A percentile compares a stretch with the other conserved stretches of the same genome.
Evolutionary conservation across 192 early-diverging fungal genomes (phyloP).

Genomic region (Entomortierella beljakovae): DNA sequence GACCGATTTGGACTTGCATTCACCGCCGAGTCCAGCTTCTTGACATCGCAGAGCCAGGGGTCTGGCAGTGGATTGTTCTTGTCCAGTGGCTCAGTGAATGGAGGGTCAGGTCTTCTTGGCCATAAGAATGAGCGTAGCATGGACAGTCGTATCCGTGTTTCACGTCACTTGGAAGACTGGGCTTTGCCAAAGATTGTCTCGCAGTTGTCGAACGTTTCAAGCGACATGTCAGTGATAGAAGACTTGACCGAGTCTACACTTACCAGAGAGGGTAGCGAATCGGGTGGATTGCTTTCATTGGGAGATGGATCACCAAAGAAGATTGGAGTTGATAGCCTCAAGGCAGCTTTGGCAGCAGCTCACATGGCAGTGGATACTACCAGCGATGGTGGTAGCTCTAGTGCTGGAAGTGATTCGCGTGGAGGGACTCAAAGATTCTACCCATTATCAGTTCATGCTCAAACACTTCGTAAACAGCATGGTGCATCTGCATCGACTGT

Average conservation of each 20-base stretch:
- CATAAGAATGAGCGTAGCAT: conserved; percentile 43
- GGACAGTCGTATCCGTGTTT: conserved; percentile 49
- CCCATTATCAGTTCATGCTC: conserved; percentile 36
- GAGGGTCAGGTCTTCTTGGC: neutral
- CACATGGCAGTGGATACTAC: conserved; percentile 21
- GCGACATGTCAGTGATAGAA: conserved; percentile 15
- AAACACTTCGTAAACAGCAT: conserved; percentile 40
- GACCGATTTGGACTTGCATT: conserved; percentile 37
- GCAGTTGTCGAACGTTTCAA: conserved; percentile 16
- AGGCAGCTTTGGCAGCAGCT: conserved; percentile 48
- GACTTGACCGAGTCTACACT: conserved; percentile 1
- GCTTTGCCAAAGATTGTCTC: conserved; percentile 45
- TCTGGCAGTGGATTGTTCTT: conserved; percentile 45
- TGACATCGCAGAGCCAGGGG: conserved; percentile 3
- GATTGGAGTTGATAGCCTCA: conserved; percentile 50
- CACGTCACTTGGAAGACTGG: conserved; percentile 50
- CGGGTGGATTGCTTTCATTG: conserved; percentile 15
- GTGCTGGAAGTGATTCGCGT: conserved; percentile 14
- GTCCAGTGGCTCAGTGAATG: conserved; percentile 20
- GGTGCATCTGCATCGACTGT: conserved; percentile 10
- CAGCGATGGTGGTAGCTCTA: conserved; percentile 30
- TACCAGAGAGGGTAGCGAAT: conserved; percentile 12
- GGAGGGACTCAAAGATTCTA: conserved; percentile 14
- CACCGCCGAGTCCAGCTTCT: conserved; percentile 25
- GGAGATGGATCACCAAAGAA: conserved; percentile 17